phyloP scores from a whole-genome alignment of 2,329 filamentous ascomycete species.

The Aspergillus terreus region DNA sequence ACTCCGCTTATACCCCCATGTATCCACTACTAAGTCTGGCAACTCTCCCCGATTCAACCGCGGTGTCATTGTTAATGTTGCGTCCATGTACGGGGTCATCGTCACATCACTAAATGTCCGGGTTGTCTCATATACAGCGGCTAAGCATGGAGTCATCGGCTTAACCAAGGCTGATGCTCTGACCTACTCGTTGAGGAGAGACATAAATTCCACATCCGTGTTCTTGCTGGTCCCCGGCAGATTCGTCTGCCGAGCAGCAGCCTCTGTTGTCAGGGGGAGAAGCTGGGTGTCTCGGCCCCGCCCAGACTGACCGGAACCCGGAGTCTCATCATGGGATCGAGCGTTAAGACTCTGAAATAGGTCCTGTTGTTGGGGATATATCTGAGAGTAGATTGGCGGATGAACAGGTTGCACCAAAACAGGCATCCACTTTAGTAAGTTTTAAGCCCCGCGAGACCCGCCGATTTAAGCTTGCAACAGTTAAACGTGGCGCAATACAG shows the following conservation, averaged over 20 bases:
- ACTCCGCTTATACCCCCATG: neutral
- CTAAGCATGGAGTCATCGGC: slow-evolving; percentile 33
- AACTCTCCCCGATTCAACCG: neutral
- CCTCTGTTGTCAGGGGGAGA: neutral
- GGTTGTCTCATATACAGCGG: slow-evolving; percentile 18
- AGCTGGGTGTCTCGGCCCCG: neutral
- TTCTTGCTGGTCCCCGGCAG: neutral
- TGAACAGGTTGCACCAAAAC: too few species aligned
- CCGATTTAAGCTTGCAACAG: neutral
- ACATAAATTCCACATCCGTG: neutral
- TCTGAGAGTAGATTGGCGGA: too few species aligned
- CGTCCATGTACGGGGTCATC: neutral
- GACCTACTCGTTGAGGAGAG: slow-evolving; percentile 35
- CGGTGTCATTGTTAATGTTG: neutral
- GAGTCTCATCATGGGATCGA: neutral
- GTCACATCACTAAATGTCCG: neutral
- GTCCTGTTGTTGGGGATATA: too few species aligned
- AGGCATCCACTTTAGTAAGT: too few species aligned
- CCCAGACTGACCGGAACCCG: neutral
- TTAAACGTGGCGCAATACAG: neutral
- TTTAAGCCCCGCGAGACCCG: neutral
- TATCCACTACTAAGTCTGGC: neutral
- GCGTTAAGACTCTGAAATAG: too few species aligned
- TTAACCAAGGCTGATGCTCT: slow-evolving; percentile 52
- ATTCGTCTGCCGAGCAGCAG: neutral